Base-by-base conservation (phyloP, 768 basidiomycete species). In the Phlebiopsis flavidoalba region DNA sequence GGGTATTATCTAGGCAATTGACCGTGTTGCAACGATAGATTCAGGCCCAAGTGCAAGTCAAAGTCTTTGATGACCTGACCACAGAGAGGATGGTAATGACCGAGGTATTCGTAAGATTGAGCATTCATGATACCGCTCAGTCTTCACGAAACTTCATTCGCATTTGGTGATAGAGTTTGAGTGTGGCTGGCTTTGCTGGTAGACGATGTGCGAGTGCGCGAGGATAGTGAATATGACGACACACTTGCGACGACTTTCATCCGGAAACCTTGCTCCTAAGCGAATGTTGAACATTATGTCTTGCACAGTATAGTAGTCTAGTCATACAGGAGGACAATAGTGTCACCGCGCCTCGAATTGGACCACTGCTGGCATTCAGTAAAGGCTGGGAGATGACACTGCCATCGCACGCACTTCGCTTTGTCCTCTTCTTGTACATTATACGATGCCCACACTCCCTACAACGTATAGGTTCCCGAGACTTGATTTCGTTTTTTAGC, bases 351-450 rank as follows among this genome's bases (percentile, higher is more conserved):
- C 92, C 75, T 94, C 91, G 62, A 89, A 89, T 76, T 90, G 88
- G 2, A 89, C 88, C 88, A 90, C 88, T 89, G 65, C 17, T 54
- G 50, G 19, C 46, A 19, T 55, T 49, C 17, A 57, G 66, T 53
- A 36, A 48, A 45, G 52, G 48, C 17, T 22, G 24, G n/a, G 40
- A 47, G 14, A 6, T 5, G 37, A 46, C 10, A 53, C 40, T 7
- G 36, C 21, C 12, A 48, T 58, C 19, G 6, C 26, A 78, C 94
- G 71, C 67, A 98, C 96, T 95, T 80, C 93, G 80, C 70, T 83
- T 91, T 22, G 95, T 96, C 68, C 96, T 79, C 74, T 95, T 97
- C 77, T 98, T 98, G 76, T 97, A 98, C 93, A 98, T 95, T 72
- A 98, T 96, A 56, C 96, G 86, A 74, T 98, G 96, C 3, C 96